These are phyloP conservation scores for Eucalyptus marginata DNA, from an alignment of 345 rosid species.

Conservation along the genomic window DNA sequence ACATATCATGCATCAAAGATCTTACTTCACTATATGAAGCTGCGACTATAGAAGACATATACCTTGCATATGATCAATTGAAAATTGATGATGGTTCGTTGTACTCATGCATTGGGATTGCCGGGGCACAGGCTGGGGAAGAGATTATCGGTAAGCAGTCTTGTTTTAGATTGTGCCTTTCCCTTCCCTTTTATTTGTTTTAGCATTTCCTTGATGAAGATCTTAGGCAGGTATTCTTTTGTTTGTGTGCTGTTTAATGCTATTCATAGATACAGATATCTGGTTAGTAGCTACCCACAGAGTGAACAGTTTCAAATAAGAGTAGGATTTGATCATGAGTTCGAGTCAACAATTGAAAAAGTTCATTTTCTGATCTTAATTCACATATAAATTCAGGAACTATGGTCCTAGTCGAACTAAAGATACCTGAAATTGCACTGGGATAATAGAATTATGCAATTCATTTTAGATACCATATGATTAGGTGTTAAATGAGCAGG, in stretches of 20 bases:
- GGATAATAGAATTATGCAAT: not conserved
- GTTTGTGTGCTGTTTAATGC: not conserved
- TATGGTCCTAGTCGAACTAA: not conserved
- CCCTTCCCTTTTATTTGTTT: not conserved
- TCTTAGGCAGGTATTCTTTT: not conserved
- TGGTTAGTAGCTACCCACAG: not conserved
- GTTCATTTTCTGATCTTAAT: not conserved
- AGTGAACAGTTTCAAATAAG: not conserved
- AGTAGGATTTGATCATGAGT: not conserved
- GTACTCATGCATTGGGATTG: constrained; percentile 91
- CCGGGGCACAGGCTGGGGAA: constrained; percentile 85
- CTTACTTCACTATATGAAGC: constrained; percentile 77
- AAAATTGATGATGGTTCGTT: constrained; percentile 72
- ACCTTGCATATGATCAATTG: constrained; percentile 78
- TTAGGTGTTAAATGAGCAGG: not conserved
- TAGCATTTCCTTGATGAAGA: not conserved
- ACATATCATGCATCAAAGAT: constrained; percentile 84
- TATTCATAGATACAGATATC: not conserved
- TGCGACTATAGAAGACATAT: constrained; percentile 80
- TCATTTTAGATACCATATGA: not conserved
- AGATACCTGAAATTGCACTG: not conserved
- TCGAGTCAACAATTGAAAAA: not conserved
- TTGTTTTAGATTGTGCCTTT: not conserved
- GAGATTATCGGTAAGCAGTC: constrained; percentile 30
- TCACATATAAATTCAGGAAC: not conserved